Evolutionary conservation across 2,329 filamentous ascomycete genomes (phyloP).

Genomic region (Colletotrichum plurivorum): DNA sequence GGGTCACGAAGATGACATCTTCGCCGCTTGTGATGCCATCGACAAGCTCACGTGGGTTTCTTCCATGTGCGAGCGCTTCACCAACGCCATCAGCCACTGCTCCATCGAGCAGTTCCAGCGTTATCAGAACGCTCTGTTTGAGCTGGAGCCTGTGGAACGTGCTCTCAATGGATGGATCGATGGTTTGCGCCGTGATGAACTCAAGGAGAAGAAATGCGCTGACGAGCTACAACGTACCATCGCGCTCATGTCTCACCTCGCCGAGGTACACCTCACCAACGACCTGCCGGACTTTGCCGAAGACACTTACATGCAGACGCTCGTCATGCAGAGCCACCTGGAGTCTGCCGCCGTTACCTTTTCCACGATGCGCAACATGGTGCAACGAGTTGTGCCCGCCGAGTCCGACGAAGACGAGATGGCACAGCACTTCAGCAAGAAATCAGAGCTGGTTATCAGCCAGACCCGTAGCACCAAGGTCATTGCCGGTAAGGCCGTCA

Average conservation of each 20-base stretch:
- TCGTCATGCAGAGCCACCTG: slow-evolving; percentile 84
- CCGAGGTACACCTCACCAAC: slow-evolving; percentile 81
- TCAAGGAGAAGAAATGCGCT: slow-evolving; percentile 87
- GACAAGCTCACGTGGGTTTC: slow-evolving; percentile 90
- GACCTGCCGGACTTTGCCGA: slow-evolving; percentile 82
- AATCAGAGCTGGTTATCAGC: slow-evolving; percentile 78
- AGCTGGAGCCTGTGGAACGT: slow-evolving; percentile 92
- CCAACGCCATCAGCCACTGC: slow-evolving; percentile 84
- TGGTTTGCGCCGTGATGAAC: slow-evolving; percentile 83
- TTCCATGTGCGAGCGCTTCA: slow-evolving; percentile 86
- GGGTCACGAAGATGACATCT: slow-evolving; percentile 82
- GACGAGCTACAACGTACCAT: slow-evolving; percentile 87
- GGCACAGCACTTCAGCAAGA: slow-evolving; percentile 76
- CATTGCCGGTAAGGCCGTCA: slow-evolving; percentile 82
- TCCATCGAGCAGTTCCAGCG: slow-evolving; percentile 82
- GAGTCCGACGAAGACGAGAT: slow-evolving; percentile 75
- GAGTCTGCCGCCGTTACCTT: slow-evolving; percentile 82
- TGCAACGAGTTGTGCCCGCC: slow-evolving; percentile 74
- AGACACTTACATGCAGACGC: slow-evolving; percentile 82
- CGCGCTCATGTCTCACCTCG: slow-evolving; percentile 88
- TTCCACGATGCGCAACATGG: slow-evolving; percentile 73
- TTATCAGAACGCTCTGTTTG: slow-evolving; percentile 85
- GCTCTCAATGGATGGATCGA: slow-evolving; percentile 92
- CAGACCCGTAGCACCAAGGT: slow-evolving; percentile 89
- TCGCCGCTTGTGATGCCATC: slow-evolving; percentile 84